A percentile compares a stretch with the other conserved stretches of the same genome.
These are phyloP conservation scores for Colletotrichum sp. DNA, from an alignment of 2,329 filamentous ascomycete genomes.

Conservation along the genomic window DNA sequence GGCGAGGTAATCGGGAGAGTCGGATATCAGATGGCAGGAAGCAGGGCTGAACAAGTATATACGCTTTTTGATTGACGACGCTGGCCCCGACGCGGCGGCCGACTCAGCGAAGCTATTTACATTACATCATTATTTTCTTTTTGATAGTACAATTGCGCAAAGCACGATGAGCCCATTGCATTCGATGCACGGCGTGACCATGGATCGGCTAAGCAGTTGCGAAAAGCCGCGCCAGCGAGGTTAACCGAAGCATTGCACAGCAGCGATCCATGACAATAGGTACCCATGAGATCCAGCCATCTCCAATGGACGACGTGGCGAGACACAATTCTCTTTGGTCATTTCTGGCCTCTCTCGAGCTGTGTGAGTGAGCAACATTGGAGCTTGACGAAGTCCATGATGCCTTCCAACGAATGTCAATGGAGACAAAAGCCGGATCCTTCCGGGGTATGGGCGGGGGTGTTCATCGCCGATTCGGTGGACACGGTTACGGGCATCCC, in stretches of 20 bases:
- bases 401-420: too few relatives aligned
- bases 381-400: fast-evolving
- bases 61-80: neutral
- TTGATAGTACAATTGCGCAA: neutral
- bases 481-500: neutral
- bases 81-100: neutral
- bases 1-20: too few relatives aligned
- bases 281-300: neutral
- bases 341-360: neutral
- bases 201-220: neutral
- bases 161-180: neutral
- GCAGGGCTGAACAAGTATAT: neutral
- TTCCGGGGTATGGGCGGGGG: neutral
- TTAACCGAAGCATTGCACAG: neutral
- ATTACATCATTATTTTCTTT: neutral
- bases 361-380: neutral
- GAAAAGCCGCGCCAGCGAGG: neutral
- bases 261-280: neutral
- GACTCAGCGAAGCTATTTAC: neutral
- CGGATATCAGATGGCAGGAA: fast-evolving
- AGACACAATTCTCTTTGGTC: neutral
- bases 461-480: neutral
- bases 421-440: neutral
- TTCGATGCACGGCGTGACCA: neutral
- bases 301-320: neutral